Evolutionary conservation across 2,329 filamentous ascomycete species (phyloP), one percentile per base, ranked within the genome.

Genomic region (Endoconidiophora laricicola): DNA sequence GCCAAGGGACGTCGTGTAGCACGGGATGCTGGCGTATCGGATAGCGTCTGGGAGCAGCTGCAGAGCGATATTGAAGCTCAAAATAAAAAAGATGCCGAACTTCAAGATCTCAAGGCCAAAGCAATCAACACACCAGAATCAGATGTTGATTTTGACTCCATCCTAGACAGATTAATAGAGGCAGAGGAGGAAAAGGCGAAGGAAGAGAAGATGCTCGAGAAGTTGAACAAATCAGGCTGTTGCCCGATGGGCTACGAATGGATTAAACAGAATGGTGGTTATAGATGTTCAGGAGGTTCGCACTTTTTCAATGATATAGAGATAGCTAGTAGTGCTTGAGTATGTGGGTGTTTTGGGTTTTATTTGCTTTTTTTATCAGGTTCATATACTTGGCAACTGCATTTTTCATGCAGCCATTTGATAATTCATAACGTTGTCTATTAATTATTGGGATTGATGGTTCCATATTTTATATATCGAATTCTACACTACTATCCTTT

Each of bases 41-140:
- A 83, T 44, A 72, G 62, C 4, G 63, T 75, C 1, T 84, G 79
- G 80, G 62, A 69, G 1, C 73, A 80, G 55, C 71, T 83, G 0
- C 67, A 78, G 53, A 57, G 53, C 1, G 74, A 81, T 59, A 64
- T 61, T 18, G 54, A 60, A 20, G 64, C 63, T 0, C 66, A 67
- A 33, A 54, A 62, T 1, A 60, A 61, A 1, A 62, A 61, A 0
- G 63, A 72, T 6, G 57, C 59, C 3, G 62, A 68, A 23, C 63
- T 68, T 6, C 59, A 56, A 2, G 52, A 57, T 1, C 58, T 69
- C 3, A 55, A 63, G 18, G 29, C 58, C 63, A 22, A 3, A 59
- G 57, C 26, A 10, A 29, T 6, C 10, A 16, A 16, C n/a, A 45
- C 12, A 10, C 14, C 43, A 14, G 9, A 58, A 60, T 7, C 55